Evolutionary conservation across 75 land plant species (phyloP).

Genomic region (Picea sitchensis): DNA sequence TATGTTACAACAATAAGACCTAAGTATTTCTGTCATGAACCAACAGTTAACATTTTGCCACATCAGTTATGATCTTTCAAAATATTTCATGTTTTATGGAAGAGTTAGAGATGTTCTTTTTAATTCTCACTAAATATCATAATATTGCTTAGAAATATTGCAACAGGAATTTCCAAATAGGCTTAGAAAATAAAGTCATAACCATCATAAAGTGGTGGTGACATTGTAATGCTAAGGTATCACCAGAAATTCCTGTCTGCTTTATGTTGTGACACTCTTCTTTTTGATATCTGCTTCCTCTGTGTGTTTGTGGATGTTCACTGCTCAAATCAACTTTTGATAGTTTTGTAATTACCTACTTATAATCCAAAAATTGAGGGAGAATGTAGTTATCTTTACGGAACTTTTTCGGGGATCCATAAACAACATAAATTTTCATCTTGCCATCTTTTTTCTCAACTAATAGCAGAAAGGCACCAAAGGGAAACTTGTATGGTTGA

Average conservation of each 20-base stretch:
- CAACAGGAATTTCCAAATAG: neutral
- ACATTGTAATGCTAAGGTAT: neutral
- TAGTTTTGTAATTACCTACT: neutral
- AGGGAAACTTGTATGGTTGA: too few species aligned
- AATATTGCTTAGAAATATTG: conserved; percentile 1
- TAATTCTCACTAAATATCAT: neutral
- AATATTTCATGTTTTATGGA: neutral
- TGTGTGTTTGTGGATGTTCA: neutral
- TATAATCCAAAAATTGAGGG: neutral
- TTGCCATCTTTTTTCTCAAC: too few species aligned
- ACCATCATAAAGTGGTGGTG: neutral
- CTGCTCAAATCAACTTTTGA: neutral
- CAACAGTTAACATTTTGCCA: neutral
- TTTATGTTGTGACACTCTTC: neutral
- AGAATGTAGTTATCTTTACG: too few species aligned
- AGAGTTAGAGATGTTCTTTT: neutral
- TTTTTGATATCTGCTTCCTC: neutral
- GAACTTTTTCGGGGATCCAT: too few species aligned
- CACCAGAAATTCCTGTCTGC: neutral
- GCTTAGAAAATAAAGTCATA: neutral
- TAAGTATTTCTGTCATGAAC: neutral
- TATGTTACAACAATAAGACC: neutral
- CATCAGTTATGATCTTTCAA: neutral
- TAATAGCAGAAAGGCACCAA: too few species aligned
- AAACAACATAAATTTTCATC: too few species aligned